These are phyloP conservation scores for Blumeriella jaapii DNA, from an alignment of 2,329 filamentous ascomycete genomes.

Conservation along the genomic window DNA sequence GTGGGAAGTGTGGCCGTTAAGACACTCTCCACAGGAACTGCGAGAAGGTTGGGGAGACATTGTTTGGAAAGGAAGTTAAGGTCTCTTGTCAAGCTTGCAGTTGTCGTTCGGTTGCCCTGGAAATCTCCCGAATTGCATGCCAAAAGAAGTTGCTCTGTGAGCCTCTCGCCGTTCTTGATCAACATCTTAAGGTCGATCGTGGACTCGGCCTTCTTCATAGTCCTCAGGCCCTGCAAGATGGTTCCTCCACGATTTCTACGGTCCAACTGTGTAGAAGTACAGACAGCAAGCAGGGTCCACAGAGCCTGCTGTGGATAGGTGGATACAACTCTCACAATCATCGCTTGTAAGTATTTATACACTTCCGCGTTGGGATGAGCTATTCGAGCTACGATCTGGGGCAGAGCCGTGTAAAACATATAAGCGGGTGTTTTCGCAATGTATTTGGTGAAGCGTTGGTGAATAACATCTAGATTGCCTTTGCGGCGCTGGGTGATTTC, in stretches of 20 bases:
- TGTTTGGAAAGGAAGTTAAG: slow-evolving; percentile 75
- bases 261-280: slow-evolving; percentile 67
- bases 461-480: slow-evolving; percentile 55
- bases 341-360: slow-evolving; percentile 62
- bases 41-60: slow-evolving; percentile 68
- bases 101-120: slow-evolving; percentile 52
- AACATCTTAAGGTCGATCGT: slow-evolving; percentile 55
- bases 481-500: slow-evolving; percentile 45
- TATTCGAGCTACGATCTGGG: slow-evolving; percentile 93
- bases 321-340: slow-evolving; percentile 77
- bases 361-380: slow-evolving; percentile 72
- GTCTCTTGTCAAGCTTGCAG: slow-evolving; percentile 64
- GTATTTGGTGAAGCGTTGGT: slow-evolving; percentile 71
- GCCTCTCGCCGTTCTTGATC: slow-evolving; percentile 67
- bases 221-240: slow-evolving; percentile 38
- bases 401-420: slow-evolving; percentile 71
- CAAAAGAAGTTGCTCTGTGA: slow-evolving; percentile 69
- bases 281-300: slow-evolving; percentile 82
- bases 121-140: slow-evolving; percentile 70
- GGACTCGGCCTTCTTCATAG: slow-evolving; percentile 34
- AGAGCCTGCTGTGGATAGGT: slow-evolving; percentile 83
- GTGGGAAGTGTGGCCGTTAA: slow-evolving; percentile 73
- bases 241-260: slow-evolving; percentile 43
- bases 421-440: slow-evolving; percentile 60
- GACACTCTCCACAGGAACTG: slow-evolving; percentile 79